phyloP scores from a whole-genome alignment of 2,329 filamentous ascomycete genomes.

The Neonectria sp. region DNA sequence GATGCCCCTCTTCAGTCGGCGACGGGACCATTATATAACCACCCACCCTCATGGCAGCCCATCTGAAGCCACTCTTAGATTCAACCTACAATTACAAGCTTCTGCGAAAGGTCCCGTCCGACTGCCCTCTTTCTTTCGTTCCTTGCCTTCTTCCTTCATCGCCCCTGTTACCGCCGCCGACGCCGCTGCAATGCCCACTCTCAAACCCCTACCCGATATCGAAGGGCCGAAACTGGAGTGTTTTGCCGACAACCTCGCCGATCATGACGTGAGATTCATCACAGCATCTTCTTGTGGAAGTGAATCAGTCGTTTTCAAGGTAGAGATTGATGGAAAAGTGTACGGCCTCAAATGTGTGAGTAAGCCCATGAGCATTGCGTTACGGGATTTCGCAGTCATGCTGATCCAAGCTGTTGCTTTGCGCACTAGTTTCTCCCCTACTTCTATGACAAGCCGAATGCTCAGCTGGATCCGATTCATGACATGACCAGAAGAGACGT shows the following conservation, averaged over 20 bases:
- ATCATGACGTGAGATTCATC: neutral
- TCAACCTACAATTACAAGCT: no score
- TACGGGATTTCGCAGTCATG: neutral
- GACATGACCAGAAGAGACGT: neutral
- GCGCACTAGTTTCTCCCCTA: neutral
- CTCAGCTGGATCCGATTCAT: neutral
- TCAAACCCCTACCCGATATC: constrained; percentile 16
- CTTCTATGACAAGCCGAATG: neutral
- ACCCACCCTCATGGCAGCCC: no score
- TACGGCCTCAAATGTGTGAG: neutral
- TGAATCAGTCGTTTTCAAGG: neutral
- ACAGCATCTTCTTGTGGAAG: neutral
- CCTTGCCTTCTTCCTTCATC: no score
- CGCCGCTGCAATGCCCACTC: neutral
- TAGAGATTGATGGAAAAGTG: neutral
- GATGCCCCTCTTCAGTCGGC: no score
- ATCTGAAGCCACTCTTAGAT: no score
- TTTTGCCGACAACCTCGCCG: constrained; percentile 24
- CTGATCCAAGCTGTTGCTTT: neutral
- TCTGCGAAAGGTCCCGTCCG: no score
- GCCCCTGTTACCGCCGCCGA: no score
- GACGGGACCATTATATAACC: no score
- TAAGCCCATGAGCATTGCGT: neutral
- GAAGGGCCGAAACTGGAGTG: constrained; percentile 27
- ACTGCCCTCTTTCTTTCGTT: no score